Base-by-base conservation (phyloP, 2,329 filamentous ascomycete genomes). In the Fusarium anthophilum region DNA sequence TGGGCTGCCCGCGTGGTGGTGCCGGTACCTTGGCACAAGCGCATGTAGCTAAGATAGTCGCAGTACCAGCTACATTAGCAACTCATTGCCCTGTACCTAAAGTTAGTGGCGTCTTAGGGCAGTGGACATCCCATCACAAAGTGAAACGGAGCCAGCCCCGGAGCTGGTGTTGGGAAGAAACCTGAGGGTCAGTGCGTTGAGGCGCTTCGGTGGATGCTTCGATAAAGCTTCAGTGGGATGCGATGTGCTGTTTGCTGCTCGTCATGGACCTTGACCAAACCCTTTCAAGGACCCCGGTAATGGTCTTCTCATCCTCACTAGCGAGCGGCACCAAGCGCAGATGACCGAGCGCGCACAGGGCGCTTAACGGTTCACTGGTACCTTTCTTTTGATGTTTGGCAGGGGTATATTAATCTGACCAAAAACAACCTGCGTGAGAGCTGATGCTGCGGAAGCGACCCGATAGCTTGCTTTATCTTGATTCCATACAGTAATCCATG, bases 291-390 rank as follows among this genome's bases (percentile, higher is more conserved):
- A 73, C 66, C 76, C 75, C 63, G 32, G 69, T 66, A 66, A 63
- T 50, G 57, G 66, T 58, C 67, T 70, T 64, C 62, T 70, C 50
- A 63, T 62, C 69, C 65, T 63, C 60, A 53, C 71, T 74, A 75
- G 72, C 55, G 72, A 68, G 67, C 73, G 72, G 77, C 76, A 69
- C 77, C 77, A 76, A 76, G 77, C 74, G 77, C 77, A 78, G 70
- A 78, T 78, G 77, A 78, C 77, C 77, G 77, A 78, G 72, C 71
- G 74, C 76, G 77, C 77, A 78, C 77, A 76, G 77, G 69, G 69
- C 77, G 74, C 69, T 57, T 53, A 63, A 53, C 48, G 74, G 76
- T 64, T 69, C 72, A 53, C 66, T 61, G 24, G 41, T 58, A 37
- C 43, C 69, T 66, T 67, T 53, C 38, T 44, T 47, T 61, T 68